phyloP scores from a whole-genome alignment of 75 land plant species.

The Azolla pinnata region DNA sequence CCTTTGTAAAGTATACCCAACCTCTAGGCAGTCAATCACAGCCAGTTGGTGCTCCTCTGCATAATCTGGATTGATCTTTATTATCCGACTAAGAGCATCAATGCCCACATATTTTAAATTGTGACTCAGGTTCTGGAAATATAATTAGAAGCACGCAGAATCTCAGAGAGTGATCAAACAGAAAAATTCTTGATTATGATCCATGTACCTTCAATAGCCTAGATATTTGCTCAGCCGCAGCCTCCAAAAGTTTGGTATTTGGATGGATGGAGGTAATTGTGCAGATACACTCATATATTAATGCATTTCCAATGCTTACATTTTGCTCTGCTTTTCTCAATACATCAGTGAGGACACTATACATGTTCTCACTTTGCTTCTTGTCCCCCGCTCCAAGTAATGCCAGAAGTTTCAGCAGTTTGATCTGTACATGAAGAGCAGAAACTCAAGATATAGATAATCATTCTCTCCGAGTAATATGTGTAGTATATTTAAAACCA shows the following conservation, averaged over 20 bases:
- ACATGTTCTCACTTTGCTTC: slow-evolving; percentile 80
- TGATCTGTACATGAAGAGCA: too few relatives aligned
- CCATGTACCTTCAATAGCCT: slow-evolving; percentile 71
- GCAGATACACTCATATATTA: slow-evolving; percentile 83
- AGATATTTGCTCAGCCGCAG: slow-evolving; percentile 74
- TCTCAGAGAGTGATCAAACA: too few relatives aligned
- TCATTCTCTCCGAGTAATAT: too few relatives aligned
- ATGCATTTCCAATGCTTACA: slow-evolving; percentile 83
- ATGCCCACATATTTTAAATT: slow-evolving; percentile 93
- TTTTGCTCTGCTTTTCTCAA: slow-evolving; percentile 64
- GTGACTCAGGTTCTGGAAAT: slow-evolving; percentile 91
- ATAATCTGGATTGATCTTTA: slow-evolving; percentile 82
- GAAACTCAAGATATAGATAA: too few relatives aligned
- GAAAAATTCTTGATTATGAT: neutral
- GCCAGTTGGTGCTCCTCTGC: slow-evolving; percentile 95
- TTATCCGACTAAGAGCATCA: slow-evolving; percentile 80
- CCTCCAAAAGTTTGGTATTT: slow-evolving; percentile 56
- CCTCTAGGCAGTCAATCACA: slow-evolving; percentile 98
- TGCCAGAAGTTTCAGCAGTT: slow-evolving; percentile 71
- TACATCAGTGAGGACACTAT: slow-evolving; percentile 71
- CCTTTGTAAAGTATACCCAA: too few relatives aligned
- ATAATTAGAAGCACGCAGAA: too few relatives aligned
- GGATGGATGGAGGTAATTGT: slow-evolving; percentile 80
- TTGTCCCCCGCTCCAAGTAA: slow-evolving; percentile 84
- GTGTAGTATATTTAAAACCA: too few relatives aligned